Percentiles rank a stretch among this genome's conserved stretches.
phyloP scores from a whole-genome alignment of 2,329 filamentous ascomycete species.

The Pleomassaria siparia region DNA sequence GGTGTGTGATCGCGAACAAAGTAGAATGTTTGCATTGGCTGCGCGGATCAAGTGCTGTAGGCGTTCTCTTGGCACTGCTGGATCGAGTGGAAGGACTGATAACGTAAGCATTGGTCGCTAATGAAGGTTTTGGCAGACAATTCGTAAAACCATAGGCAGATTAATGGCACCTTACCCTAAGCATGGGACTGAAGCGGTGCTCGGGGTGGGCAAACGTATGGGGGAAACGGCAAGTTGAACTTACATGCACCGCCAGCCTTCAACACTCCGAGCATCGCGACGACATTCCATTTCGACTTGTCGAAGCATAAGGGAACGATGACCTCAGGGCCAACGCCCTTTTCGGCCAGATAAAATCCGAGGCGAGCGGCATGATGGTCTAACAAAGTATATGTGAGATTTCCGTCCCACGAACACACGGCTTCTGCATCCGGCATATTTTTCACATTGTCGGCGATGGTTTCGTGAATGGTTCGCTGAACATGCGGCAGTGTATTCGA shows the following conservation, averaged over 20 bases:
- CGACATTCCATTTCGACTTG: conserved; percentile 35
- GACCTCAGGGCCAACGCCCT: conserved; percentile 24
- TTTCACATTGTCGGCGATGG: conserved; percentile 13
- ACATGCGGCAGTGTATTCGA: conserved; percentile 14
- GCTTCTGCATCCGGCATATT: conserved; percentile 17
- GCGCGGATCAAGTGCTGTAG: conserved; percentile 16
- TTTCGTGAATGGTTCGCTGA: conserved; percentile 19
- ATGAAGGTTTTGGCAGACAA: too few species aligned
- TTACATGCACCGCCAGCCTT: conserved; percentile 34
- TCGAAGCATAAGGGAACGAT: conserved; percentile 36
- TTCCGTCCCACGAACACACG: conserved; percentile 30
- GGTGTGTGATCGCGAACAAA: conserved; percentile 15
- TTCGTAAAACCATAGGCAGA: background rate
- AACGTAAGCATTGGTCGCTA: conserved; percentile 5
- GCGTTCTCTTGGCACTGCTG: conserved; percentile 21
- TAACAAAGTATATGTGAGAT: conserved; percentile 28
- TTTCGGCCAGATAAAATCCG: conserved; percentile 16
- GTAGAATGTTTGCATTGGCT: conserved; percentile 13
- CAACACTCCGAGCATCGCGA: conserved; percentile 35
- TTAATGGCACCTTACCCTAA: too few species aligned
- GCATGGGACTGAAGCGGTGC: too few species aligned
- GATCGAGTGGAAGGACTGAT: conserved; percentile 23
- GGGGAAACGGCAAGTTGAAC: conserved; percentile 5
- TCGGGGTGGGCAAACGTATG: background rate
- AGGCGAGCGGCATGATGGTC: conserved; percentile 13